Base-by-base conservation (phyloP, 2,329 filamentous ascomycete genomes). In the Hymenoscyphus fructigenus region DNA sequence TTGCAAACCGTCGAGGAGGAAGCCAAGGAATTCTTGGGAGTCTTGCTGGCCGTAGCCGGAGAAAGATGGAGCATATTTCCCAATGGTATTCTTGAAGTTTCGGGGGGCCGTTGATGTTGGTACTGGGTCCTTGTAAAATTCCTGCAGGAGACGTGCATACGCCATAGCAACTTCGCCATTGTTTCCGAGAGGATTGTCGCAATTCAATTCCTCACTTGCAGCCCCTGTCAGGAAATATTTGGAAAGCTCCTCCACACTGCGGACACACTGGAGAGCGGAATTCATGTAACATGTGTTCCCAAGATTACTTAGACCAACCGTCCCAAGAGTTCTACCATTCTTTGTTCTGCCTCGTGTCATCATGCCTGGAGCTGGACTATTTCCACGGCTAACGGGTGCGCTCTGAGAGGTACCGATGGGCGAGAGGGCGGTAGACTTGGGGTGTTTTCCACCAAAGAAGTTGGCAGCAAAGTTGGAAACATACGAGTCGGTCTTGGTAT, bases 241-340 rank as follows among this genome's bases (percentile, higher is more conserved):
- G 5, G 92, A 94, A 68, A 99, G 80, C 77, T 99, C 95, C 75
- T 97, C 92, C 0, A 97, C 93, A 71, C 92, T 96, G 60, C 94
- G 88, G 60, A 99, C 87, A 76, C 95, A 99, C 76, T 99, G 95
- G 62, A 98, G 82, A 10, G 95, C 95, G 26, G 94, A 97, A 78
- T 98, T 98, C 93, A 98, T 97, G 79, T 99, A 99, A 79, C 95
- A 99, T 0, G 95, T 98, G 74, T 99, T 99, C 59, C 95, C 95
- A 15, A 99, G 81, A 74, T 99, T 99, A 68, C 86, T 88, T 61
- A 99, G 81, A 38, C 95, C 95, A 53, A 93, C 91, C 50, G 89
- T 90, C 36, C 95, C 95, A 38, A 88, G 78, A 14, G 87, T 86
- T 67, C 88, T 87, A 10, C 91, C 91, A 47, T 88, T 85, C 70